Evolutionary conservation across 495 filamentous ascomycete species (phyloP), one percentile per base, ranked within the genome.

Genomic region (Penicillium canescens): DNA sequence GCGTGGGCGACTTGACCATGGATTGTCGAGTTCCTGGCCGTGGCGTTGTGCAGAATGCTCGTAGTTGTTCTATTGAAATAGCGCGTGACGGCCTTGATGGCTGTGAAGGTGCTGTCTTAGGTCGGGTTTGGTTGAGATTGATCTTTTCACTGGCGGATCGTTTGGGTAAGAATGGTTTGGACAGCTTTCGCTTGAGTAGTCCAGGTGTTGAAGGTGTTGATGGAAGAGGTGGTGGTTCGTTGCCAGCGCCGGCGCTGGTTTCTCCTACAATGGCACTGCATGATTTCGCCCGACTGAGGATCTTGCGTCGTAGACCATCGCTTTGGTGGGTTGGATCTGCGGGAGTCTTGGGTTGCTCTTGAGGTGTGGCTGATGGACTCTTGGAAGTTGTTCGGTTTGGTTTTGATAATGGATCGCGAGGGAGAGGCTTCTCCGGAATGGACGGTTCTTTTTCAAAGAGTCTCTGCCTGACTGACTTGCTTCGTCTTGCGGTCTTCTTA

Each of bases 341-440:
- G 13, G 47, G 21, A 16, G 28, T 35, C 6, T 42, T 39, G 1
- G 59, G 49, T 42, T 60, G 59, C 37, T 52, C 57, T 47, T 67
- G 67, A 23, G 50, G 54, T 42, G 56, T 24, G n/a, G 56, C 36
- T 18, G 50, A 54, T 39, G 40, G 56, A 20, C 24, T 38, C 24
- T 52, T 48, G n/a, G 26, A 10, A 37, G 42, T 23, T 35, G 46
- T 31, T 6, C 24, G 34, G 10, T 46, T 54, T 21, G 51, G 38
- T 20, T 54, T 53, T 13, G 57, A 34, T 1, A 62, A 42, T 36
- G 73, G 73, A 45, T 71, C 71, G 34, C 55, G 51, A 9, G 73
- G 73, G 5, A 76, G 58, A 6, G 72, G 73, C 42, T 76, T 75
- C 16, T 70, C 61, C 8, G 60, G 49, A 23, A 38, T 47, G 12